A percentile compares a stretch with the other conserved stretches of the same genome.
phyloP scores from a whole-genome alignment of 2,329 filamentous ascomycete species.

The Whalleya microplaca region DNA sequence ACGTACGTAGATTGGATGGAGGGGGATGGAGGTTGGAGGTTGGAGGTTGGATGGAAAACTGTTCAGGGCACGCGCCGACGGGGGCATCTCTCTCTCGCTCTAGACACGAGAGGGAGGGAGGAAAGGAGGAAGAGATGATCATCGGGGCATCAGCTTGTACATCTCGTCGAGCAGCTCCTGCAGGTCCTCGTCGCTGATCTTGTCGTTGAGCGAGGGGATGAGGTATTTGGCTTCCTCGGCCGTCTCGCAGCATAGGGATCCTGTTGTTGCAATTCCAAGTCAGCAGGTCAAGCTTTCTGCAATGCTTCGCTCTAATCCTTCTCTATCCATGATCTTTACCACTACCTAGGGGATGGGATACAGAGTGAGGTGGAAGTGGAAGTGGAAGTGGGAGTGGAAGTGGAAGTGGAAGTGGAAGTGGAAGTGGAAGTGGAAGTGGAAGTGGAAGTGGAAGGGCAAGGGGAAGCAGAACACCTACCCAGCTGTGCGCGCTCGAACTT shows the following conservation, averaged over 20 bases:
- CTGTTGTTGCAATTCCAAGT: constrained; percentile 48
- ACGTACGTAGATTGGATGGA: neutral
- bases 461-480: constrained; percentile 55
- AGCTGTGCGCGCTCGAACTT: constrained; percentile 94
- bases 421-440: too few species aligned
- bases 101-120: neutral
- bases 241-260: constrained; percentile 87
- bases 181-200: constrained; percentile 87
- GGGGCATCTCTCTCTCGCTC: too few species aligned
- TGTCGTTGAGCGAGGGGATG: constrained; percentile 85
- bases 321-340: neutral
- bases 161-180: constrained; percentile 90
- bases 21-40: too few species aligned
- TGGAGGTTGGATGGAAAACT: too few species aligned
- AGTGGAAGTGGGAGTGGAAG: too few species aligned
- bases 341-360: too few species aligned
- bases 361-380: too few species aligned
- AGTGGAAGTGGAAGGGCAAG: too few species aligned
- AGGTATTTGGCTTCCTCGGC: constrained; percentile 96
- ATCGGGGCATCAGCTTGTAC: constrained; percentile 65
- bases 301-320: neutral
- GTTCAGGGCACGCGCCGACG: too few species aligned
- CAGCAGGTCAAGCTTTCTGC: neutral
- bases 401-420: too few species aligned
- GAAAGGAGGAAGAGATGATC: neutral